phyloP scores from a whole-genome alignment of 2,329 filamentous ascomycete species.

The Xylaria sp. region DNA sequence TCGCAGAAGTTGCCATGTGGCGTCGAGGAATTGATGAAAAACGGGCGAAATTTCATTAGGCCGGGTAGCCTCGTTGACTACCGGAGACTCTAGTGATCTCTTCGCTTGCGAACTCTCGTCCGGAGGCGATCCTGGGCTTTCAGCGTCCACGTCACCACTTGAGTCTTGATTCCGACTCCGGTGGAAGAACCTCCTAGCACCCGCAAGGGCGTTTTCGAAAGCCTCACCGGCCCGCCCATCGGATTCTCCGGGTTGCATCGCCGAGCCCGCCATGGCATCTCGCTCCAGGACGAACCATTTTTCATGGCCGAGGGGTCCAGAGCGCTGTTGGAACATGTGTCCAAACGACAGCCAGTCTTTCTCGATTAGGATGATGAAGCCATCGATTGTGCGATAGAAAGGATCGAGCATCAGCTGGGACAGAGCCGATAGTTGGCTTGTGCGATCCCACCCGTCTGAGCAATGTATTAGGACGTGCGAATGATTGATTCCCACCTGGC shows the following conservation, averaged over 20 bases:
- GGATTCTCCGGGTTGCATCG: conserved; percentile 69
- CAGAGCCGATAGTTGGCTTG: conserved; percentile 90
- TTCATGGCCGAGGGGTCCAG: conserved; percentile 86
- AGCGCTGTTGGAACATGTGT: conserved; percentile 96
- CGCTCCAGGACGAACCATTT: conserved; percentile 94
- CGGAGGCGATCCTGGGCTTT: conserved; percentile 42
- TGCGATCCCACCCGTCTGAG: conserved; percentile 98
- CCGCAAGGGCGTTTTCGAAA: conserved; percentile 84
- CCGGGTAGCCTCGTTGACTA: conserved; percentile 74
- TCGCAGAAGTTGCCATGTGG: conserved; percentile 86
- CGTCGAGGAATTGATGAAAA: conserved; percentile 97
- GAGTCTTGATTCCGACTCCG: conserved; percentile 72
- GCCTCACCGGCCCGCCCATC: conserved; percentile 74
- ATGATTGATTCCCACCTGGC: conserved; percentile 89
- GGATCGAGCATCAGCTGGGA: conserved; percentile 95
- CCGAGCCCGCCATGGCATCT: conserved; percentile 74
- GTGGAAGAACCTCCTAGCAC: conserved; percentile 90
- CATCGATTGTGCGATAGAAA: conserved; percentile 92
- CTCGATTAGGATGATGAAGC: conserved; percentile 92
- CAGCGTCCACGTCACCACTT: conserved; percentile 63
- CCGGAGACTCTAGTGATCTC: conserved; percentile 52
- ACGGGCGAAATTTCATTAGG: conserved; percentile 94
- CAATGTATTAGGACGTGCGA: conserved; percentile 97
- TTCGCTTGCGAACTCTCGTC: conserved; percentile 48
- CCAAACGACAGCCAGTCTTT: conserved; percentile 99